Evolutionary conservation across 179 eudicot species (phyloP), one percentile per base, ranked within the genome.

Genomic region (Nepenthes alata): DNA sequence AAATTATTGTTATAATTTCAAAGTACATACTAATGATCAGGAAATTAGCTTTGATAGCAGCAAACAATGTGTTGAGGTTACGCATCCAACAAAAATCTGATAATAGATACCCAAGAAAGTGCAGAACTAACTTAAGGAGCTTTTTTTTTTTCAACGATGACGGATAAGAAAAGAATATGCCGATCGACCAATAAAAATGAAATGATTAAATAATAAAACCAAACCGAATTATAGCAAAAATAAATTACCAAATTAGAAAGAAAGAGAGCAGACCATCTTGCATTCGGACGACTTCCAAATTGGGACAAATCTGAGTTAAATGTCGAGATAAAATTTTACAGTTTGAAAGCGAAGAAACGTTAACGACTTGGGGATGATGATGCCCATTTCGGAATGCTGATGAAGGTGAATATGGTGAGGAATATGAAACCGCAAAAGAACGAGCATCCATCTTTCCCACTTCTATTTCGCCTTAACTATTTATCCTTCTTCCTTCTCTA

Each of bases 191-290:
- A 41, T 7, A 41, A 41, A 41, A 41, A 4, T 41, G 45, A 41
- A 51, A 12, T 6, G 6, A 37, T 8, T 13, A 13, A 52, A 35
- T 41, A 53, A 6, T 6, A 35, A 45, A 15, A 2, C 11, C 34
- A 37, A 14, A 37, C 8, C 45, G 45, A 7, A 41, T 41, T 41
- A 7, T 41, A 2, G 6, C 37, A 16, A 37, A 13, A n/a, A 61
- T 45, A 61, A 25, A 13, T 11, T 35, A 38, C 58, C 61, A 35
- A 41, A 35, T 16, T 34, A 39, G 16, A 57, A 37, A 9, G 14
- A 13, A 2, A 64, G 60, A 13, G 35, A 62, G 58, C 83, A 58
- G 66, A 88, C 96, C 96, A 68, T 83, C 94, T 74, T 83, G 86
- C 79, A 78, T 77, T 72, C 66, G 70, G 60, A 70, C 70, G 9